phyloP scores from a whole-genome alignment of 768 basidiomycete species.

The Strobilomyces confusus region DNA sequence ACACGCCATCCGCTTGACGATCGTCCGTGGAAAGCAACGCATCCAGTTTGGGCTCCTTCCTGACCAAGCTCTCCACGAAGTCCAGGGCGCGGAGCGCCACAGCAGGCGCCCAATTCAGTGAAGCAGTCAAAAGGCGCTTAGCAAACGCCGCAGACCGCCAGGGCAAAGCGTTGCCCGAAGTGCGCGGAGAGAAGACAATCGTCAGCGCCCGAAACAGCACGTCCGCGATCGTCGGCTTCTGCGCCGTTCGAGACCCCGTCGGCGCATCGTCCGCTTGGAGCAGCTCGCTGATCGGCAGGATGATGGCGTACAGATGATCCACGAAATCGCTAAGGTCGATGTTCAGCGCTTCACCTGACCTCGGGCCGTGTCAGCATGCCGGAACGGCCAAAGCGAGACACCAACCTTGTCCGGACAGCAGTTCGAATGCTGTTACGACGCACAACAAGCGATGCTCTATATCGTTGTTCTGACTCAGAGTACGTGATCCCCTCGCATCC shows the following conservation, averaged over 20 bases:
- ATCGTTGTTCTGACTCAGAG: constrained; percentile 34
- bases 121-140: constrained; percentile 82
- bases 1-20: constrained; percentile 77
- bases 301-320: constrained; percentile 75
- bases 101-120: constrained; percentile 75
- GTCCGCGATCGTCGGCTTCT: constrained; percentile 45
- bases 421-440: constrained; percentile 95
- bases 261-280: constrained; percentile 58
- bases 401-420: constrained; percentile 90
- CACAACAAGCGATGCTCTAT: constrained; percentile 69
- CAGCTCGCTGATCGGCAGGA: constrained; percentile 68
- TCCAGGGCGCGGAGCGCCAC: constrained; percentile 65
- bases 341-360: constrained; percentile 89
- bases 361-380: constrained; percentile 3
- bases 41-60: constrained; percentile 76
- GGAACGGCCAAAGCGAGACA: constrained; percentile 8
- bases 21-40: constrained; percentile 86
- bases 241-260: constrained; percentile 24
- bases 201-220: constrained; percentile 85
- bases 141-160: constrained; percentile 87
- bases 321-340: constrained; percentile 92
- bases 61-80: constrained; percentile 69
- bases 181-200: constrained; percentile 75
- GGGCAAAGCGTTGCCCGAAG: constrained; percentile 52
- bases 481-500: constrained; percentile 30